Evolutionary conservation across 352 stramenopile genomes (phyloP).

Genomic region (Ophiocytium majus): DNA sequence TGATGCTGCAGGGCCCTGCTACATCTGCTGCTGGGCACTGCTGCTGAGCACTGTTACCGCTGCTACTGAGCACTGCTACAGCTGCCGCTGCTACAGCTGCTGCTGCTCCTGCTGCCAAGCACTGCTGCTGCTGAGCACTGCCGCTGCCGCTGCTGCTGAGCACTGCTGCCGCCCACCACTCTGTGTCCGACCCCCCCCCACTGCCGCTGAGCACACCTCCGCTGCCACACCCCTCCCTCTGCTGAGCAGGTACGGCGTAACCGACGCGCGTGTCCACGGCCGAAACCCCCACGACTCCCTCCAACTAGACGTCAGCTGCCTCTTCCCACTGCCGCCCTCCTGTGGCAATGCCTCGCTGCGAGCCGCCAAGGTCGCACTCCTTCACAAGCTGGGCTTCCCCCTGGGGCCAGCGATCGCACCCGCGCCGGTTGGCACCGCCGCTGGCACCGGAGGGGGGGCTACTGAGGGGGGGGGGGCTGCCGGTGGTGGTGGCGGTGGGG

Average conservation of each 20-base stretch:
- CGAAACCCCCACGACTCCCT: slow-evolving; percentile 10
- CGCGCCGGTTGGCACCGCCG: not conserved
- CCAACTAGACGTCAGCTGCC: not conserved
- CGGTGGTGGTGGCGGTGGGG: no score
- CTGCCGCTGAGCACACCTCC: not conserved
- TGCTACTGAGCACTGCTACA: not conserved
- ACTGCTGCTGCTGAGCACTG: not conserved
- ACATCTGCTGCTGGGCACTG: no score
- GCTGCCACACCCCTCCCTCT: not conserved
- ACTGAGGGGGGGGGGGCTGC: not conserved
- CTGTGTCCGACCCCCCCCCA: not conserved
- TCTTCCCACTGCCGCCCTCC: not conserved
- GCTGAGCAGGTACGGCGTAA: not conserved
- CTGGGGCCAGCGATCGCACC: not conserved
- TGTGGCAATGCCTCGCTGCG: not conserved
- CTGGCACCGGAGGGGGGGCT: not conserved
- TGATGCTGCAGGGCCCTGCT: no score
- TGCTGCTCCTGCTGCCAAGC: not conserved
- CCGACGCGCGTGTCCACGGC: not conserved
- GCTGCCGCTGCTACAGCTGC: not conserved
- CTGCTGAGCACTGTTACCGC: no score
- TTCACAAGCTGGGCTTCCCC: not conserved
- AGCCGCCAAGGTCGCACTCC: not conserved
- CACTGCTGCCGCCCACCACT: not conserved
- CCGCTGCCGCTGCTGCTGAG: not conserved